Evolutionary conservation across 257 asterid genomes (phyloP).

Genomic region (Ocimum tenuiflorum): DNA sequence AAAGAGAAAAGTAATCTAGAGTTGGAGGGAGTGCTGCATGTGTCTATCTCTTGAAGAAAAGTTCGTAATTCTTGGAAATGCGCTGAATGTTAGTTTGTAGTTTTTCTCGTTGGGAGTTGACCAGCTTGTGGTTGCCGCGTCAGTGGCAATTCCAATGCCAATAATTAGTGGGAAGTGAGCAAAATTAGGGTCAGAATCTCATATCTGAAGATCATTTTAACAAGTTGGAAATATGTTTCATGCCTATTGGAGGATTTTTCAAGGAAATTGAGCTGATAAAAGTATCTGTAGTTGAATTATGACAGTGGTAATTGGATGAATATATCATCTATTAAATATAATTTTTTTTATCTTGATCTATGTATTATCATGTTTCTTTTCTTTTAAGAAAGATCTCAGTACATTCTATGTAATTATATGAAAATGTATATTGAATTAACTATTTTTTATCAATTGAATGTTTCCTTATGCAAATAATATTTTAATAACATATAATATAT

Average conservation of each 20-base stretch:
- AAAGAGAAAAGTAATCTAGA: neutral
- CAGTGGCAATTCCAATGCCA: conserved; percentile 3
- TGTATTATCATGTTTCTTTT: too few relatives aligned
- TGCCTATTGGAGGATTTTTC: neutral
- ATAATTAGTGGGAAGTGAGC: neutral
- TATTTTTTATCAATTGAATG: too few relatives aligned
- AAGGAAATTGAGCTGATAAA: neutral
- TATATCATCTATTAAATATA: too few relatives aligned
- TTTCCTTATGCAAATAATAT: too few relatives aligned
- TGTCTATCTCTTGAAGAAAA: neutral
- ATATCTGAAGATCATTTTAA: neutral
- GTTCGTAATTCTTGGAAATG: conserved; percentile 18
- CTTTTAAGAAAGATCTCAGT: too few relatives aligned
- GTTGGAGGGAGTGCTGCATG: conserved; percentile 5
- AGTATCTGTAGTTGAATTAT: neutral
- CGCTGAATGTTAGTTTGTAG: conserved; percentile 24
- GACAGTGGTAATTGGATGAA: too few relatives aligned
- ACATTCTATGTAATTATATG: too few relatives aligned
- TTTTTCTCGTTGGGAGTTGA: conserved; percentile 1
- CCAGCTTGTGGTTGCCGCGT: neutral
- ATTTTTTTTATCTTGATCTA: too few relatives aligned
- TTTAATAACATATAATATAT: too few relatives aligned
- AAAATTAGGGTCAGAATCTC: neutral
- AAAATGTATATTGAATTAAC: too few relatives aligned
- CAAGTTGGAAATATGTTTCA: neutral